Evolutionary conservation across 2,329 filamentous ascomycete species (phyloP).

Genomic region (Bipolaris gigantea): DNA sequence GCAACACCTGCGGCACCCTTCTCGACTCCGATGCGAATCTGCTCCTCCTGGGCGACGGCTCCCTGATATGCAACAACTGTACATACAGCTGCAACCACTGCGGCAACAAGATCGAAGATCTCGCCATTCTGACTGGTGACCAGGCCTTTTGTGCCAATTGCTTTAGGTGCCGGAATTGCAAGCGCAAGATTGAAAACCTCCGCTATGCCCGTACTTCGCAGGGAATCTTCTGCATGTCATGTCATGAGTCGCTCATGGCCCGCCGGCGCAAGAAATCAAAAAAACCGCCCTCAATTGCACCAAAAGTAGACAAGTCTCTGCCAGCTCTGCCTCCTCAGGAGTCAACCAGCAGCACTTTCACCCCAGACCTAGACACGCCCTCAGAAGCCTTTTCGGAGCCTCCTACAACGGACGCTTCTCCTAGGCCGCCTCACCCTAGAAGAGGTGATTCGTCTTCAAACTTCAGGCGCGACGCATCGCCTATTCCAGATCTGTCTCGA

Average conservation of each 20-base stretch:
- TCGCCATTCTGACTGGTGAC: slow-evolving; percentile 95
- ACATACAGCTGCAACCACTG: slow-evolving; percentile 98
- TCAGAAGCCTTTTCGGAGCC: slow-evolving; percentile 66
- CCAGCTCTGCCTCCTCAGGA: slow-evolving; percentile 80
- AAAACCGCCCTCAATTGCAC: slow-evolving; percentile 44
- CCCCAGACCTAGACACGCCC: slow-evolving; percentile 58
- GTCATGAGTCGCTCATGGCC: slow-evolving; percentile 95
- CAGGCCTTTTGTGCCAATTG: slow-evolving; percentile 97
- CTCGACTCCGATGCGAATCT: slow-evolving; percentile 98
- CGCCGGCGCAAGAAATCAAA: slow-evolving; percentile 85
- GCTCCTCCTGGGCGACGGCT: slow-evolving; percentile 93
- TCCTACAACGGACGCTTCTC: slow-evolving; percentile 68
- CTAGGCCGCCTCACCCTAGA: slow-evolving; percentile 46
- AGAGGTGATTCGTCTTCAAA: slow-evolving; percentile 42
- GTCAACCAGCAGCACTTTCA: slow-evolving; percentile 61
- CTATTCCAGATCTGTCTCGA: slow-evolving; percentile 36
- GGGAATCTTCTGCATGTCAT: slow-evolving; percentile 99
- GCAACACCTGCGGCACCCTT: slow-evolving; percentile 90
- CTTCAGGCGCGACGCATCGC: slow-evolving; percentile 46
- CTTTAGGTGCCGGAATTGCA: slow-evolving; percentile 97
- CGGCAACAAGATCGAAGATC: slow-evolving; percentile 95
- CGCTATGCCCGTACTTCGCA: slow-evolving; percentile 97
- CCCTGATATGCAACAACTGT: slow-evolving; percentile 98
- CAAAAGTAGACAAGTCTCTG: slow-evolving; percentile 85
- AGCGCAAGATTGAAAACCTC: slow-evolving; percentile 97